Percentiles rank a stretch among this genome's conserved stretches.
phyloP scores from a whole-genome alignment of 2,329 filamentous ascomycete species.

The Cylindrodendrum hubeiense region DNA sequence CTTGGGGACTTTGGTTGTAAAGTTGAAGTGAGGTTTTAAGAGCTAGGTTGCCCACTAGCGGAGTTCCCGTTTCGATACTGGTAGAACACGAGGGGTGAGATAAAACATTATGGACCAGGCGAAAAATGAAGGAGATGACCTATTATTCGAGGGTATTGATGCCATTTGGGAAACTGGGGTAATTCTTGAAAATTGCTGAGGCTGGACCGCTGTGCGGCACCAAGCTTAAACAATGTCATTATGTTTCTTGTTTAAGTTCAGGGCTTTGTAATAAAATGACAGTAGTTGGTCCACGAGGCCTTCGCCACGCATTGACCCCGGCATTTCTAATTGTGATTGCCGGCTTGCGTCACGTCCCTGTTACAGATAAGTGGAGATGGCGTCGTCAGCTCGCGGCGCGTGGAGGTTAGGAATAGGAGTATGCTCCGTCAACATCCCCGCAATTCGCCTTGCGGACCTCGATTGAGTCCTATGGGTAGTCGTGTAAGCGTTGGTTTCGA shows the following conservation, averaged over 20 bases:
- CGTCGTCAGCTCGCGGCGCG: constrained; percentile 15
- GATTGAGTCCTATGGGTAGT: not conserved
- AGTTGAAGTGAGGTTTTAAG: not conserved
- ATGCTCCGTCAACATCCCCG: not conserved
- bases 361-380: constrained; percentile 15
- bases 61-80: not conserved
- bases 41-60: not conserved
- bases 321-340: not conserved
- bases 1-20: not conserved
- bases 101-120: too few relatives aligned
- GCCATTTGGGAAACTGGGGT: not conserved
- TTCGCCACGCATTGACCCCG: not conserved
- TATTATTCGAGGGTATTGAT: not conserved
- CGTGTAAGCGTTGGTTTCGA: not conserved
- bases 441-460: constrained; percentile 2
- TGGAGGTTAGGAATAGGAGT: not conserved
- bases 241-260: too few relatives aligned
- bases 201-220: too few relatives aligned
- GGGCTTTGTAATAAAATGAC: not conserved
- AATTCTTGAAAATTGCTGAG: not conserved
- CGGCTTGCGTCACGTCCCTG: constrained; percentile 16
- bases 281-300: not conserved
- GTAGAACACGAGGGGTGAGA: not conserved
- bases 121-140: not conserved
- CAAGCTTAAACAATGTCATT: too few relatives aligned